Conservation (phyloP, 2,329 filamentous ascomycete genomes). For the Sarocladium kiliense region DNA sequence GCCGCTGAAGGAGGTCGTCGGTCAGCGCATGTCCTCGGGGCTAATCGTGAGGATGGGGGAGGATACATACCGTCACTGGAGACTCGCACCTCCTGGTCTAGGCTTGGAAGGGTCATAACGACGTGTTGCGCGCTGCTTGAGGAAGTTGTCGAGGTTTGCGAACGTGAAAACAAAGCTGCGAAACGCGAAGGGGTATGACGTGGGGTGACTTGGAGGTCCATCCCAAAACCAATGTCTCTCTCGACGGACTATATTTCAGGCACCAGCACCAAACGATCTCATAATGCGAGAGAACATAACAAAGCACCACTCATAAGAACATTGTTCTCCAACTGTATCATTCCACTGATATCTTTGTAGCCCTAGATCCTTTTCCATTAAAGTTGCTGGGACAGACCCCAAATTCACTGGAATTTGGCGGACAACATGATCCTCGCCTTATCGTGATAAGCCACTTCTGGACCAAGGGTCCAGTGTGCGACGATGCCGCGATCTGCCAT, state of each 20-base stretch:
- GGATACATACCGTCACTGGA: conserved; percentile 39
- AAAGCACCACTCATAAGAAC: too few relatives aligned
- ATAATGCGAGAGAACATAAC: too few relatives aligned
- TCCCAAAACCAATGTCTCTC: not conserved
- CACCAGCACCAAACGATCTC: too few relatives aligned
- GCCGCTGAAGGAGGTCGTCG: conserved; percentile 47
- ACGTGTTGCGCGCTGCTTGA: not conserved
- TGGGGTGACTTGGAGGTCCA: not conserved
- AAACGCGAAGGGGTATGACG: not conserved
- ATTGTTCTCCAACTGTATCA: too few relatives aligned
- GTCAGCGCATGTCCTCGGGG: not conserved
- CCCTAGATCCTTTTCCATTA: too few relatives aligned
- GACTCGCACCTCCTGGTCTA: conserved; percentile 38
- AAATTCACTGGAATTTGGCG: too few relatives aligned
- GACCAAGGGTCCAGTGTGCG: not conserved
- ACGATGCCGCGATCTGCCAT: not conserved
- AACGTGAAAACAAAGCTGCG: not conserved
- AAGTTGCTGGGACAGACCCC: too few relatives aligned
- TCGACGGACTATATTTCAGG: not conserved
- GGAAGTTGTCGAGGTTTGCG: not conserved
- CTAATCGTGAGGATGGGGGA: conserved; percentile 1
- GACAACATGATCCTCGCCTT: too few relatives aligned
- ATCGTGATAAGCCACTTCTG: conserved; percentile 1
- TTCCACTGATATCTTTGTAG: too few relatives aligned
- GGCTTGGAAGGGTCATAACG: conserved; percentile 31